phyloP scores from a whole-genome alignment of 768 basidiomycete species.

The Mycena alexandri region DNA sequence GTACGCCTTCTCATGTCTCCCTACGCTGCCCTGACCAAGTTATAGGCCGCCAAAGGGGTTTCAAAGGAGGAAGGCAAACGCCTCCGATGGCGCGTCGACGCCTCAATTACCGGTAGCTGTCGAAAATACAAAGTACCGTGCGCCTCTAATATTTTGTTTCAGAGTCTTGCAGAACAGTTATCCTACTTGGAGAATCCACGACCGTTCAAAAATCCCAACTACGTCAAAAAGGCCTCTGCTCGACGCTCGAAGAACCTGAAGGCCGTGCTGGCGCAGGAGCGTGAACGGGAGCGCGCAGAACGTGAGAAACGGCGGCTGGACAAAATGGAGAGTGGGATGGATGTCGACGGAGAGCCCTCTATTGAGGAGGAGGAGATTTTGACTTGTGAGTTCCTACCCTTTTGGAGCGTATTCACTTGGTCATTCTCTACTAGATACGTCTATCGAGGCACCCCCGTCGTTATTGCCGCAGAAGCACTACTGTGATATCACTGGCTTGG shows the following conservation, averaged over 20 bases:
- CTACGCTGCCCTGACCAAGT: constrained; percentile 11
- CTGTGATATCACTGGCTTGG: constrained; percentile 90
- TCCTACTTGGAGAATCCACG: constrained; percentile 78
- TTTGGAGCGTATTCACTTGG: background rate
- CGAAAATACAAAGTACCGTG: background rate
- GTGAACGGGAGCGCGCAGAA: constrained; percentile 79
- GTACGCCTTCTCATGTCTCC: background rate
- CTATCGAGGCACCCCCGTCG: constrained; percentile 89
- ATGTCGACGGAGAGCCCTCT: constrained; percentile 60
- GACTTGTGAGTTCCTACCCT: constrained; percentile 66
- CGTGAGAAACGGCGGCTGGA: constrained; percentile 69
- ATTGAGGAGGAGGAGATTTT: constrained; percentile 70
- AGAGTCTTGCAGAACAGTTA: constrained; percentile 82
- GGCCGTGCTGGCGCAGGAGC: constrained; percentile 80
- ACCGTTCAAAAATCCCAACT: constrained; percentile 83
- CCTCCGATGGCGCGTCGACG: constrained; percentile 59
- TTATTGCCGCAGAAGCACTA: constrained; percentile 81
- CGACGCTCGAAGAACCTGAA: constrained; percentile 86
- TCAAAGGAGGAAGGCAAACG: constrained; percentile 53
- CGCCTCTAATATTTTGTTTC: background rate
- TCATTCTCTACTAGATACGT: constrained; percentile 63
- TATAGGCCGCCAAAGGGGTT: constrained; percentile 37
- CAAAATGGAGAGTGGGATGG: constrained; percentile 66
- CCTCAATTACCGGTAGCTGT: constrained; percentile 56
- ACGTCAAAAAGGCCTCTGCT: constrained; percentile 70